Conservation (phyloP, 73 alveolate species). For the Paramecium primaurelia region DNA sequence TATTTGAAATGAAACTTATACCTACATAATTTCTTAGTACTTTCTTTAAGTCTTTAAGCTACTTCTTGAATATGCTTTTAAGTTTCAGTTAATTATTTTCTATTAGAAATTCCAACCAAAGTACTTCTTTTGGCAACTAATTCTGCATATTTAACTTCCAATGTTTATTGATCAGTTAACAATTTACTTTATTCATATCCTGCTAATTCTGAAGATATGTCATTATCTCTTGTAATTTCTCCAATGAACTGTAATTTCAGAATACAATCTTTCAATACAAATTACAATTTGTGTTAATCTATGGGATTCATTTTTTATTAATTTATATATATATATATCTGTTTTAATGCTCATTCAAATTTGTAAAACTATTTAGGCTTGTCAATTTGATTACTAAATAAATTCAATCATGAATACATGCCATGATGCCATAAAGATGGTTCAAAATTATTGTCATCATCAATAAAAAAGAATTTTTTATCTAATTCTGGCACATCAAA, state of each 20-base stretch:
- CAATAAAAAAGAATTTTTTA: constrained; percentile 57
- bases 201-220: constrained; percentile 60
- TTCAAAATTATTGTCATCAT: constrained; percentile 57
- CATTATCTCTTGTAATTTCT: constrained; percentile 47
- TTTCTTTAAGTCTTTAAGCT: constrained; percentile 55
- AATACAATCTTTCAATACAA: constrained; percentile 34
- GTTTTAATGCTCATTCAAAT: constrained; percentile 10
- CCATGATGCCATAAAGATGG: constrained; percentile 63
- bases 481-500: constrained; percentile 58
- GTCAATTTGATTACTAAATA: not conserved
- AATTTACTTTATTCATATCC: constrained; percentile 53
- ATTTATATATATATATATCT: not conserved
- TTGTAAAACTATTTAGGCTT: constrained; percentile 26
- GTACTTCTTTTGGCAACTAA: constrained; percentile 36
- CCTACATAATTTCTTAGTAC: constrained; percentile 63
- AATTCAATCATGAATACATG: not conserved
- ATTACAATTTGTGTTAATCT: constrained; percentile 51
- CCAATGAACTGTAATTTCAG: constrained; percentile 45
- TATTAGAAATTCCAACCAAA: constrained; percentile 50
- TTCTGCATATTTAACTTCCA: constrained; percentile 50
- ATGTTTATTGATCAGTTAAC: constrained; percentile 32
- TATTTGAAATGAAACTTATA: not conserved
- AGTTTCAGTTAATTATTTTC: constrained; percentile 34
- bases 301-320: constrained; percentile 54
- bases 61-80: constrained; percentile 44